Conservation (phyloP, 2,329 filamentous ascomycete species). For the Coniochaeta prunicola region DNA sequence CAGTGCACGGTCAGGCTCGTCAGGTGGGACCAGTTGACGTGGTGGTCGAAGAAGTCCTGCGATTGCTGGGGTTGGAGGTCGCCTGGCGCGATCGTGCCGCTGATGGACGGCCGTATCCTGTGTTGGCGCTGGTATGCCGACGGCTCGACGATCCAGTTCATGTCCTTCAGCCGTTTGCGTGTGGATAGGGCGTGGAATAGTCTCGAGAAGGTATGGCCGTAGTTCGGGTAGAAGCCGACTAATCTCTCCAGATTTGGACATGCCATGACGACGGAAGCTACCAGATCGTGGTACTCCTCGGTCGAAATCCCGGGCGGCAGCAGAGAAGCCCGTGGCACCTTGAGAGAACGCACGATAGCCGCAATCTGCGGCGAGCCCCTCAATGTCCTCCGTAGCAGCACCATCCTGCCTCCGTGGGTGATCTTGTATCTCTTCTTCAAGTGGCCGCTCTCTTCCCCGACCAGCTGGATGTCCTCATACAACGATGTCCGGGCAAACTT, state of each 20-base stretch:
- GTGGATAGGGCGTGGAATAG: constrained; percentile 54
- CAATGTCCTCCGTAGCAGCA: constrained; percentile 51
- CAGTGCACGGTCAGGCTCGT: constrained; percentile 52
- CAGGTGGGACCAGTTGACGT: constrained; percentile 49
- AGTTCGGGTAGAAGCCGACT: constrained; percentile 43
- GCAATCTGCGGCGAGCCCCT: constrained; percentile 46
- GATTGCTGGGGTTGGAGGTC: constrained; percentile 30
- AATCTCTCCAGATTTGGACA: constrained; percentile 58
- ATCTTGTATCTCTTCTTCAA: constrained; percentile 53
- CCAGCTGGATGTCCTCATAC: constrained; percentile 52
- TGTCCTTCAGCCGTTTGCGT: constrained; percentile 45
- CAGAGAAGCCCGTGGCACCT: constrained; percentile 37
- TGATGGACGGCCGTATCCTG: constrained; percentile 14
- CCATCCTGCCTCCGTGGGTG: constrained; percentile 42
- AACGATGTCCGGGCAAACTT: constrained; percentile 42
- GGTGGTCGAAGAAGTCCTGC: constrained; percentile 28
- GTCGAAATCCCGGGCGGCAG: constrained; percentile 30
- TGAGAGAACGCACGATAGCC: constrained; percentile 47
- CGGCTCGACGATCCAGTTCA: constrained; percentile 49
- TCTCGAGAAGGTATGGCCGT: constrained; percentile 48
- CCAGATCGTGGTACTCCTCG: constrained; percentile 48
- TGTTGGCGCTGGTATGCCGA: constrained; percentile 27
- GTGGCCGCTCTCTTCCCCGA: constrained; percentile 46
- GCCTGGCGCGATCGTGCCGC: constrained; percentile 17
- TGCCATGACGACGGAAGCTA: constrained; percentile 56